Evolutionary conservation across 192 early-diverging fungal species (phyloP), one percentile per base, ranked within the genome.

Genomic region (Backusella macrospora): DNA sequence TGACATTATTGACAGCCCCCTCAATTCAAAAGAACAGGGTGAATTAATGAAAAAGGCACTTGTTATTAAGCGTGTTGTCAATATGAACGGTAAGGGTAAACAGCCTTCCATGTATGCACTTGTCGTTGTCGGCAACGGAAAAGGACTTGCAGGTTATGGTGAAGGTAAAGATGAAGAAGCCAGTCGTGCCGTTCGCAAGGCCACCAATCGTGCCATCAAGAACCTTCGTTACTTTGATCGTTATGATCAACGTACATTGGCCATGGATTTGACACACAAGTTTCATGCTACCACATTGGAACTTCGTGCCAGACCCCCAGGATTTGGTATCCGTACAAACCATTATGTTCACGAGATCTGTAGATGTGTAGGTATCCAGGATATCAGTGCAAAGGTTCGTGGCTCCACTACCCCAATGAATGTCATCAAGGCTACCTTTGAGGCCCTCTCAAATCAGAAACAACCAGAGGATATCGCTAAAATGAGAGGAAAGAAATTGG

Each of bases 331-430:
- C 73, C 91, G 96, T n/a, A 90, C 93, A 48, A 95, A 96, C 83
- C 94, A 92, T 68, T 86, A 93, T 70, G 92, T 99, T 77, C 96
- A 99, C 86, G 96, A 98, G 83, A 89, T 99, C 67, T 96, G 92
- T 79, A 86, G 94, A 68, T 97, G 95, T 77, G 80, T 94, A 38
- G 98, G 98, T 38, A 95, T 98, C 77, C 90, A 92, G 68, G 98
- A 99, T 84, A 70, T 98, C 73, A 86, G 92, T 42, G 93, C 89
- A 62, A 98, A 98, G 81, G 91, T 98, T 39, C 80, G 86, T 72
- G 96, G 97, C 5, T 97, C 95, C n/a, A 86, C 88, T 46, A 98
- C 96, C 80, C 95, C 95, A 4, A 95, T 99, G 94, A 99, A 99
- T 81, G 96, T 99, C 39, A 90, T 99, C 86, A 98, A 99, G 86